Evolutionary conservation across 164 flowering plant genomes (phyloP).

Genomic region (Liquidambar formosana): DNA sequence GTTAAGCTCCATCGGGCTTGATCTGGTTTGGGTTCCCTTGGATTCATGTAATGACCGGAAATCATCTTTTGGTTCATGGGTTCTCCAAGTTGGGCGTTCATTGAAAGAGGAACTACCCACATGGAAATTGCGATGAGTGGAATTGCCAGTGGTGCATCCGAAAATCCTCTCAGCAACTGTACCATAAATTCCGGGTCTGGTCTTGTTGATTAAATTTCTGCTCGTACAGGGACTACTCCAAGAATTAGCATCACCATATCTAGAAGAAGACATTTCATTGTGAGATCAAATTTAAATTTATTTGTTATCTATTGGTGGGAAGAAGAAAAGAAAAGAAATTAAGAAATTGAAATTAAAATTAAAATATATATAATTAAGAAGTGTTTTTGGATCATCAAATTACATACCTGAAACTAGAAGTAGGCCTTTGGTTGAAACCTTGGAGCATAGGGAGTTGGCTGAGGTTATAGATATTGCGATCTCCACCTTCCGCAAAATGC

Average conservation of each 20-base stretch:
- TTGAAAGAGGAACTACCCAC: constrained; percentile 11
- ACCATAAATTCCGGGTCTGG: constrained; percentile 20
- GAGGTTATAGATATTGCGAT: constrained; percentile 44
- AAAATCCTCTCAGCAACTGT: constrained; percentile 22
- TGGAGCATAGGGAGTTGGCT: constrained; percentile 61
- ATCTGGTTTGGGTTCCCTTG: constrained; percentile 16
- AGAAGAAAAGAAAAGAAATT: not conserved
- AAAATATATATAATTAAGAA: not conserved
- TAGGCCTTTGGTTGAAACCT: constrained; percentile 33
- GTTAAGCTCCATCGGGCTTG: constrained; percentile 14
- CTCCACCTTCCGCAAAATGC: constrained; percentile 35
- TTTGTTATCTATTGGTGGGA: too few species aligned
- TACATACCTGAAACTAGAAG: constrained; percentile 37
- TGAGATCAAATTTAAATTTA: too few species aligned
- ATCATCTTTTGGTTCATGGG: constrained; percentile 5
- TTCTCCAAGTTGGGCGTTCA: constrained; percentile 13
- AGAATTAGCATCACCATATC: constrained; percentile 41
- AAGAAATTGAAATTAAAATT: too few species aligned
- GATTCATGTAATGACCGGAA: constrained; percentile 13
- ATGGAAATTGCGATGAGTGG: constrained; percentile 7
- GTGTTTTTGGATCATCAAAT: not conserved
- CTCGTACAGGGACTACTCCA: constrained; percentile 28
- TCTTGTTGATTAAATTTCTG: constrained; percentile 7
- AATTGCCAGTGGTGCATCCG: constrained; percentile 9
- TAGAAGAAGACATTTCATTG: constrained; percentile 2